Evolutionary conservation across 1,139 yeast species (phyloP), one percentile per base, ranked within the genome.

Genomic region (Meyerozyma sp.): DNA sequence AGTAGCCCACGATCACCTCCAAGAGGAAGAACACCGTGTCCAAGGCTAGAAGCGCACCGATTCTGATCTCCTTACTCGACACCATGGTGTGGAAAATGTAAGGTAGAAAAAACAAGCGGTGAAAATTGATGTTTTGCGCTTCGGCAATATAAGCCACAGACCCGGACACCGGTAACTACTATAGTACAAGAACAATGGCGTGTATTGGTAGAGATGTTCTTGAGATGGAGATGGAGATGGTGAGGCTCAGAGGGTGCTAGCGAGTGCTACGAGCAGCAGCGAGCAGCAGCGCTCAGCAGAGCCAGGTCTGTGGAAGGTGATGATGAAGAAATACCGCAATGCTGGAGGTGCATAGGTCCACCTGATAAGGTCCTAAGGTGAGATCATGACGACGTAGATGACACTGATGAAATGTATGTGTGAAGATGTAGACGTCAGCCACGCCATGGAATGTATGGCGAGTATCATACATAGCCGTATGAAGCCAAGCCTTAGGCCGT

Each of bases 1-100:
- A 75, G 63, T 90, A 91, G 8, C 95, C 96, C 42, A 88, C 79
- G 45, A 81, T 81, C 42, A 90, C 83, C 62, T 93, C 98, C 49
- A 93, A 59, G 39, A 93, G 70, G 75, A 94, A 93, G 69, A 93
- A 93, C 3, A 77, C 62, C 4, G 94, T 81, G 62, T 93, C 98
- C 44, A 93, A 71, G 43, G 67, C 79, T 62, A 93, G 73, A 49
- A 93, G 74, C 8, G 93, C 67, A 32, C 80, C 64, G 56, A 93
- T 91, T 52, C 95, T 77, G 37, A 82, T 59, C 63, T 87, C 96
- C 62, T 89, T 89, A 43, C 75, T 70, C 38, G 65, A 40, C 14
- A 20, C 36, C 36, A 30, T 16, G 4, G 35, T 20, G 20, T 28
- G 16, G 16, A 29, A 29, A 9, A 8, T 10, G 34, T 3, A 11